Base-by-base conservation (phyloP, 257 asterid genomes). In the Salvia hispanica region DNA sequence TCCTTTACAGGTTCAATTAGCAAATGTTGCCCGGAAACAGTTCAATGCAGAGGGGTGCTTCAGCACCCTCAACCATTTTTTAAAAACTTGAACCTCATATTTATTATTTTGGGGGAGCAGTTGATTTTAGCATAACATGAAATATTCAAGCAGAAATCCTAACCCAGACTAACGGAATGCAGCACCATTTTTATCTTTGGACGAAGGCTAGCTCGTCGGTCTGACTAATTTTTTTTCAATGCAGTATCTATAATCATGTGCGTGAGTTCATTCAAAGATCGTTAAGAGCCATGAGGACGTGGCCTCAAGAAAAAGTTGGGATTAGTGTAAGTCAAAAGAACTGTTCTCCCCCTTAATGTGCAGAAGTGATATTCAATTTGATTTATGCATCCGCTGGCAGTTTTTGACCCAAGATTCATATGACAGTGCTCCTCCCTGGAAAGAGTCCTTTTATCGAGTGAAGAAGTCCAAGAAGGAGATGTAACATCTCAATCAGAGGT, bases 241-340 rank as follows among this genome's bases (percentile, higher is more conserved):
- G 16, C 79, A 81, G 83, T 70, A 81, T 75, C 51, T 81, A 79
- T 79, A 82, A 82, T 57, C 82, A 79, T 51, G 59, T 55, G 58
- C 58, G 48, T 74, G 85, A 77, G 74, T 75, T 79, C 65, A 77
- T 64, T 10, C 60, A 44, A 47, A 72, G 77, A 33, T 61, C 77
- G 9, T 61, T 72, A 45, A 37, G 64, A 47, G 72, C 78, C 18
- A 61, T 76, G 14, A 61, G 14, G 62, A 61, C 67, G 1, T 50
- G 74, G 72, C 40, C 13, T 39, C 56, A 40, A 46, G 74, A 58
- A 33, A 64, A 52, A 14, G 16, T 51, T 52, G 40, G 21, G 62
- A 66, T n/a, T 14, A 67, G 21, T 28, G 79, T 72, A 58, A 77
- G 85, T 67, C 31, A 13, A 59, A 11, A 15, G 39, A 59, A 25